A percentile compares a stretch with the other conserved stretches of the same genome.
Conservation (phyloP, 2,329 filamentous ascomycete species). For the Lecanicillium sp. region DNA sequence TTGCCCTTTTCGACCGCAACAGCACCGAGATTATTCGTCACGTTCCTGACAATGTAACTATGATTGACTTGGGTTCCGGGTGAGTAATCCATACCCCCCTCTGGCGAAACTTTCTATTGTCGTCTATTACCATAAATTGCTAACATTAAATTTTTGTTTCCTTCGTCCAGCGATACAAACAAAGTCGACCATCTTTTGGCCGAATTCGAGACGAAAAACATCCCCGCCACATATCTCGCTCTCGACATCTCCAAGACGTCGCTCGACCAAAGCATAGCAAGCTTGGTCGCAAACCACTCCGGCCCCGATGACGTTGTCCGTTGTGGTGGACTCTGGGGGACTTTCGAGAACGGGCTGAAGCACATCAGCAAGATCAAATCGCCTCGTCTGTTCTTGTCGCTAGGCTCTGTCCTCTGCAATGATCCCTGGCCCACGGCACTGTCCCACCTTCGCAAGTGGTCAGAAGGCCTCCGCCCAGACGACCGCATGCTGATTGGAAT, state of each 20-base stretch:
- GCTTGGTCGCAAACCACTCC: constrained; percentile 26
- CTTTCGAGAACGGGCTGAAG: constrained; percentile 30
- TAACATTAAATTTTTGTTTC: constrained; percentile 14
- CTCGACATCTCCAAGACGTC: constrained; percentile 35
- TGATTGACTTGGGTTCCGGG: constrained; percentile 38
- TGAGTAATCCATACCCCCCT: constrained; percentile 23
- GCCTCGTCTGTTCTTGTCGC: constrained; percentile 33
- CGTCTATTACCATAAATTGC: constrained; percentile 4
- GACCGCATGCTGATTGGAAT: constrained; percentile 36
- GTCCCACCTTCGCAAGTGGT: constrained; percentile 31
- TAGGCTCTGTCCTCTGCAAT: constrained; percentile 38
- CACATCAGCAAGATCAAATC: constrained; percentile 26
- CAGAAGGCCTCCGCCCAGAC: constrained; percentile 25
- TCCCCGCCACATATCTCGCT: constrained; percentile 31
- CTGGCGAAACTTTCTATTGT: constrained; percentile 9
- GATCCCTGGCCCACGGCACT: constrained; percentile 32
- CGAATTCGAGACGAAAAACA: constrained; percentile 26
- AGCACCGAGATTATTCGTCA: constrained; percentile 29
- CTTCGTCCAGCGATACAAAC: constrained; percentile 29
- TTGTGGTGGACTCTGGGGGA: constrained; percentile 35
- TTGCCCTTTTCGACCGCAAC: constrained; percentile 29
- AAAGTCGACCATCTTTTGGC: constrained; percentile 34
- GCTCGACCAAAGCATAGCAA: constrained; percentile 28
- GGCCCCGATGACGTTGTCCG: constrained; percentile 22
- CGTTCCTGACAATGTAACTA: constrained; percentile 26